Base-by-base conservation (phyloP, 108 stramenopile genomes). In the Nitzschia putrida region DNA sequence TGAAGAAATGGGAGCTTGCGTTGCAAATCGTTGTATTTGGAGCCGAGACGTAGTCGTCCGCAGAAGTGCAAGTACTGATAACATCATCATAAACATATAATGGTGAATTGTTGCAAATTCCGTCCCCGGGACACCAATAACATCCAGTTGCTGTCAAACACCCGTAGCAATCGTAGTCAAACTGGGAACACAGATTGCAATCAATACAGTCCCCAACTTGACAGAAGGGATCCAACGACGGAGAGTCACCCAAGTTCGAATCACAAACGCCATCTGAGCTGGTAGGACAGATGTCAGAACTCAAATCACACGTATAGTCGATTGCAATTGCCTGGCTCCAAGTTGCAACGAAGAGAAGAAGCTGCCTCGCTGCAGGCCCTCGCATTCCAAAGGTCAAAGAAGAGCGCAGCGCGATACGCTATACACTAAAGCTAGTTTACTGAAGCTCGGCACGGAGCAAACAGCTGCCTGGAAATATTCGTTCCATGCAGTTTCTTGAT, bases 81-180 rank as follows among this genome's bases (percentile, higher is more conserved):
- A 29, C 50, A 37, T 29, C 51, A 9, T 45, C 20, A 20, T 16
- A 66, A 13, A 70, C 0, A 41, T 59, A 70, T 40, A 23, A 16
- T n/a, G 69, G 69, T 26, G 57, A 58, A 53, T 61, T 53, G 53
- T 53, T 61, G 43, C 74, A 75, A 7, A 58, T 37, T 7, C 52
- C 66, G 61, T 75, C 74, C 7, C 57, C 58, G 7, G 74, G 66
- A 49, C 74, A 75, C 74, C 74, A 75, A 42, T 53, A 68, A 38
- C 72, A 73, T 37, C 66, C 74, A 0, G 39, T 43, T 0, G 57
- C 50, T 7, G 18, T 34, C 13, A 68, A 43, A 53, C 74, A 75
- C 8, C 66, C 59, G 10, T 45, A 11, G 40, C 74, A 75, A 67
- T 75, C 66, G 24, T 61, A 75, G 22, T 67, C 26, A 12, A 53